Percentiles rank a stretch among this genome's conserved stretches.
These are phyloP conservation scores for Kodamaea lidongshanica DNA, from an alignment of 805 yeast species.

Conservation along the genomic window DNA sequence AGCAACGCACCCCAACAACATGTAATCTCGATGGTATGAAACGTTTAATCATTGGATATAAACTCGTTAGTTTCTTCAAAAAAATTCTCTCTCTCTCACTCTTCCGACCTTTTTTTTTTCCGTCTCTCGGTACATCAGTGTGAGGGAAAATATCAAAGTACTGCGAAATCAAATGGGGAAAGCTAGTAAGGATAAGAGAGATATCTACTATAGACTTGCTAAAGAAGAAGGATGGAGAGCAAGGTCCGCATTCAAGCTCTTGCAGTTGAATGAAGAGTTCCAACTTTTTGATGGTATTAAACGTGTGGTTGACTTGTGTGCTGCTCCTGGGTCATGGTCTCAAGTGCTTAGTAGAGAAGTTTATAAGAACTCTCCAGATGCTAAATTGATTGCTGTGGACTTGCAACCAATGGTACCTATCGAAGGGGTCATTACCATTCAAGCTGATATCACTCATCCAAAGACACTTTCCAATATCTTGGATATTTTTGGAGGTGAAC, in stretches of 20 bases:
- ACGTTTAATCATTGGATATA: too few relatives aligned
- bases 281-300: conserved; percentile 65
- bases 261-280: conserved; percentile 88
- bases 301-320: conserved; percentile 93
- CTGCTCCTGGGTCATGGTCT: conserved; percentile 99
- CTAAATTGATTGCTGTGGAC: conserved; percentile 89
- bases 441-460: conserved; percentile 97
- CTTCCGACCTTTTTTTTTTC: too few relatives aligned
- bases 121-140: too few relatives aligned
- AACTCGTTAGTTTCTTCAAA: too few relatives aligned
- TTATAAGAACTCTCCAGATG: conserved; percentile 39
- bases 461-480: conserved; percentile 71
- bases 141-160: too few relatives aligned
- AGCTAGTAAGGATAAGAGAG: conserved; percentile 91
- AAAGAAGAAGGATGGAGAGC: conserved; percentile 99
- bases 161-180: conserved; percentile 73
- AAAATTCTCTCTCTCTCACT: too few relatives aligned
- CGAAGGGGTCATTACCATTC: conserved; percentile 81
- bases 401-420: conserved; percentile 97
- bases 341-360: conserved; percentile 80
- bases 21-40: not conserved
- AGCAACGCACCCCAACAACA: conserved; percentile 3
- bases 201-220: conserved; percentile 84
- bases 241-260: conserved; percentile 87
- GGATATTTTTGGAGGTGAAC: conserved; percentile 80